Conservation (phyloP, 805 yeast species). For the Candida sonorensis region DNA sequence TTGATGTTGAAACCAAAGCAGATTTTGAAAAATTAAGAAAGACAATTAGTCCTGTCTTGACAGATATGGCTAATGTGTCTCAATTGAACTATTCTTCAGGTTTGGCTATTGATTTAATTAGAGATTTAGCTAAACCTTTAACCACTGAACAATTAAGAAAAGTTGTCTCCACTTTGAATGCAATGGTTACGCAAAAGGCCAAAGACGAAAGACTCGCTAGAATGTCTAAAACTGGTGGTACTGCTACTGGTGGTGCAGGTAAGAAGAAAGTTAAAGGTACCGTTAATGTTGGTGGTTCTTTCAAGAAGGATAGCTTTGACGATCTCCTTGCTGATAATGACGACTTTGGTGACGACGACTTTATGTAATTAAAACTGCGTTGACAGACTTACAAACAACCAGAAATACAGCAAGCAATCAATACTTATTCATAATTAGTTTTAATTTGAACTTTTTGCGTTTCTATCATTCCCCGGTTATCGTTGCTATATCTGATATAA, state of each 20-base stretch:
- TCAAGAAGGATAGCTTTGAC: conserved; percentile 61
- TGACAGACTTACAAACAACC: neutral
- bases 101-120: conserved; percentile 76
- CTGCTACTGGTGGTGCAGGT: conserved; percentile 89
- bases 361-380: conserved; percentile 56
- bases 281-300: conserved; percentile 52
- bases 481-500: too few species aligned
- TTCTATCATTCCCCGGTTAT: too few species aligned
- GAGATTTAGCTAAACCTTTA: conserved; percentile 81
- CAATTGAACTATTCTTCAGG: conserved; percentile 62
- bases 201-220: conserved; percentile 87
- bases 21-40: conserved; percentile 77
- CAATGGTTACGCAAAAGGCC: conserved; percentile 76
- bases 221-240: conserved; percentile 73
- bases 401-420: neutral
- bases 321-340: conserved; percentile 41
- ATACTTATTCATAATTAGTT: too few species aligned
- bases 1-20: conserved; percentile 71
- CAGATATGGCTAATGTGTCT: conserved; percentile 54
- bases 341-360: conserved; percentile 74
- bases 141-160: conserved; percentile 77
- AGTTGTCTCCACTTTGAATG: conserved; percentile 77
- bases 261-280: conserved; percentile 87
- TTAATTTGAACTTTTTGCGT: too few species aligned
- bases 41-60: conserved; percentile 55